Conservation (phyloP, 257 asterid genomes). For the Solanum commersonii region DNA sequence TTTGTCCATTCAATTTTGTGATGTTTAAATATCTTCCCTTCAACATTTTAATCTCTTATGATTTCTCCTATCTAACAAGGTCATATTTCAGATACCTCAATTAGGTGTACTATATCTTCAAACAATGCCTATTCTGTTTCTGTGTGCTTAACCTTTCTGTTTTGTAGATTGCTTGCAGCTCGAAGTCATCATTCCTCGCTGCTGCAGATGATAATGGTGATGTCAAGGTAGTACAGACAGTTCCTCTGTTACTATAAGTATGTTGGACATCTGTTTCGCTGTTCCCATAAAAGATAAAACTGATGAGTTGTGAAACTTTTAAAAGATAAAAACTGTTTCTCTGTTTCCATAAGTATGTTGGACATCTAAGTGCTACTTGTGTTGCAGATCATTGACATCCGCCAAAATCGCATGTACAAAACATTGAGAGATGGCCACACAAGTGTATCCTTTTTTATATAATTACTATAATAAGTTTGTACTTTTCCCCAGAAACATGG, state of each 20-base stretch:
- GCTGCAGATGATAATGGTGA: slow-evolving; percentile 96
- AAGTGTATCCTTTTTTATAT: slow-evolving; percentile 56
- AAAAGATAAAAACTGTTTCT: background rate
- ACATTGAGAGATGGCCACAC: slow-evolving; percentile 87
- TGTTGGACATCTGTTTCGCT: background rate
- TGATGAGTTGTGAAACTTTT: background rate
- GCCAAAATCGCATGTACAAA: slow-evolving; percentile 65
- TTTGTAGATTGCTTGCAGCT: slow-evolving; percentile 65
- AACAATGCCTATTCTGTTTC: background rate
- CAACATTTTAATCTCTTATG: background rate
- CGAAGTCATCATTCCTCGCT: slow-evolving; percentile 80
- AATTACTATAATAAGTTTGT: background rate
- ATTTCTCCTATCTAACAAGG: background rate
- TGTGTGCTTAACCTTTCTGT: background rate
- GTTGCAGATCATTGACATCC: slow-evolving; percentile 75
- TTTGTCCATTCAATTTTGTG: background rate
- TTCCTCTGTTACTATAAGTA: background rate
- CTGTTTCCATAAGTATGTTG: background rate
- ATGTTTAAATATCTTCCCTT: background rate
- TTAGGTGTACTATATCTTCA: background rate
- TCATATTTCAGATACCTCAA: background rate
- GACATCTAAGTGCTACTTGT: slow-evolving; percentile 12
- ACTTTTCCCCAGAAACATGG: background rate
- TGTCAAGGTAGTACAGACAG: slow-evolving; percentile 54
- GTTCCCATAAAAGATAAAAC: background rate